Conservation (phyloP, 176 grass and related monocot species). For the Ensete ventricosum region DNA sequence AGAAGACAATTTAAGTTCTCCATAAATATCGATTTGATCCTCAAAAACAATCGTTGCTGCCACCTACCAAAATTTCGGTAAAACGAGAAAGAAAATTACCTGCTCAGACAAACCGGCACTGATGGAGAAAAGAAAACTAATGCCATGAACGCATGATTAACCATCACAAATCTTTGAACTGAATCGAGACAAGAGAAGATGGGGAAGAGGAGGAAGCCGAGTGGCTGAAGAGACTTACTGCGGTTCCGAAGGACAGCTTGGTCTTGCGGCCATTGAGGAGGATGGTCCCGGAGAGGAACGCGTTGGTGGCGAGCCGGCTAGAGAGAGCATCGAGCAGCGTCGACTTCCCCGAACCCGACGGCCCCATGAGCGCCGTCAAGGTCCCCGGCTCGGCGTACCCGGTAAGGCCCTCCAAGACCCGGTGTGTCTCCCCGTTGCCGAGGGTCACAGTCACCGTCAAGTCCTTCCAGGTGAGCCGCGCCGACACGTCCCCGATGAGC, state of each 20-base stretch:
- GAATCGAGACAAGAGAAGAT: no score
- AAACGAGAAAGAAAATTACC: no score
- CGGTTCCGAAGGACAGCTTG: slow-evolving; percentile 96
- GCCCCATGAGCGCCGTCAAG: slow-evolving; percentile 81
- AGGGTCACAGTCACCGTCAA: slow-evolving; percentile 55
- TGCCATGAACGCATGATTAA: no score
- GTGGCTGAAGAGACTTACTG: slow-evolving; percentile 31
- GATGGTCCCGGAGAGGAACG: slow-evolving; percentile 71
- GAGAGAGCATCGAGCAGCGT: slow-evolving; percentile 90
- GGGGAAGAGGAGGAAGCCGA: neutral
- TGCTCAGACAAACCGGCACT: no score
- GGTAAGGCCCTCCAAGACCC: slow-evolving; percentile 76
- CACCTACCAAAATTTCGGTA: no score
- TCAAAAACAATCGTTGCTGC: no score
- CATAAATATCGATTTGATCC: neutral
- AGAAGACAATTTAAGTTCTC: neutral
- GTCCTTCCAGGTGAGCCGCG: slow-evolving; percentile 96
- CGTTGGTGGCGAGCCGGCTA: slow-evolving; percentile 83
- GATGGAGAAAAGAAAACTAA: no score
- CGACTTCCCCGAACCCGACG: slow-evolving; percentile 94
- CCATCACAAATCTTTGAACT: no score
- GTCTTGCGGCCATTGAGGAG: slow-evolving; percentile 90
- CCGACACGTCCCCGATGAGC: slow-evolving; percentile 74
- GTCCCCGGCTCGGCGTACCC: slow-evolving; percentile 83
- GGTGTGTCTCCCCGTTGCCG: slow-evolving; percentile 59